Percentiles rank a stretch among this genome's conserved stretches.
Conservation (phyloP, 2,329 filamentous ascomycete genomes). For the Xenoacremonium recifei region DNA sequence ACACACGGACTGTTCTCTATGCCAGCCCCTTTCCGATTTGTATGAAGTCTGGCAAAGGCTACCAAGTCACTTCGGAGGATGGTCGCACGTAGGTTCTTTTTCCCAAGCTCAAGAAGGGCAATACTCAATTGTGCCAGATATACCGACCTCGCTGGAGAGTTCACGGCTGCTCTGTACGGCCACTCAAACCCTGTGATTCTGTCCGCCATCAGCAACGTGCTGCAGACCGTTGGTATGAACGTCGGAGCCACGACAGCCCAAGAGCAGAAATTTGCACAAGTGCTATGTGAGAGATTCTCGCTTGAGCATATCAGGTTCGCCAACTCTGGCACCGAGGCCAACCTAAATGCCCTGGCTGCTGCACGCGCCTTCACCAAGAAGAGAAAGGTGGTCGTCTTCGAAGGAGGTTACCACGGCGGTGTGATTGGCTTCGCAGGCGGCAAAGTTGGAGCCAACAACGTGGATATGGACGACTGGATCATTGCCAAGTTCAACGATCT, state of each 20-base stretch:
- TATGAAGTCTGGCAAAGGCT: slow-evolving; percentile 36
- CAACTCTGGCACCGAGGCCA: slow-evolving; percentile 67
- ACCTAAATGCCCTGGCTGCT: slow-evolving; percentile 55
- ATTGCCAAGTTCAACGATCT: slow-evolving; percentile 62
- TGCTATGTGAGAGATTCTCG: slow-evolving; percentile 53
- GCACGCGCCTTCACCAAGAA: slow-evolving; percentile 47
- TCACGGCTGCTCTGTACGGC: slow-evolving; percentile 64
- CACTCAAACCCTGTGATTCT: slow-evolving; percentile 59
- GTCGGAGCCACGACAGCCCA: slow-evolving; percentile 51
- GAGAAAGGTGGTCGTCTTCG: slow-evolving; percentile 50
- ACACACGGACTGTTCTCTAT: slow-evolving; percentile 44
- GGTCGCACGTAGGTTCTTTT: slow-evolving; percentile 33
- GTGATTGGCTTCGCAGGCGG: slow-evolving; percentile 35
- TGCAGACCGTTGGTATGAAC: slow-evolving; percentile 49
- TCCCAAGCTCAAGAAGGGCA: no score
- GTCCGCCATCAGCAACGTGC: slow-evolving; percentile 42
- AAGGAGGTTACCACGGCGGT: slow-evolving; percentile 41
- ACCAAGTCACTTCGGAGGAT: slow-evolving; percentile 40
- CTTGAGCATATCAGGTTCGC: slow-evolving; percentile 59
- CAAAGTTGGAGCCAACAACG: slow-evolving; percentile 40
- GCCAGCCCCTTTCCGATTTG: slow-evolving; percentile 43
- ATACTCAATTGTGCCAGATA: slow-evolving; percentile 37
- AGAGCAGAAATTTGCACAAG: slow-evolving; percentile 50
- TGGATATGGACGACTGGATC: slow-evolving; percentile 55
- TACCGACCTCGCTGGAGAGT: slow-evolving; percentile 61